Base-by-base conservation (phyloP, 495 filamentous ascomycete genomes). In the Penicillium coffeae region DNA sequence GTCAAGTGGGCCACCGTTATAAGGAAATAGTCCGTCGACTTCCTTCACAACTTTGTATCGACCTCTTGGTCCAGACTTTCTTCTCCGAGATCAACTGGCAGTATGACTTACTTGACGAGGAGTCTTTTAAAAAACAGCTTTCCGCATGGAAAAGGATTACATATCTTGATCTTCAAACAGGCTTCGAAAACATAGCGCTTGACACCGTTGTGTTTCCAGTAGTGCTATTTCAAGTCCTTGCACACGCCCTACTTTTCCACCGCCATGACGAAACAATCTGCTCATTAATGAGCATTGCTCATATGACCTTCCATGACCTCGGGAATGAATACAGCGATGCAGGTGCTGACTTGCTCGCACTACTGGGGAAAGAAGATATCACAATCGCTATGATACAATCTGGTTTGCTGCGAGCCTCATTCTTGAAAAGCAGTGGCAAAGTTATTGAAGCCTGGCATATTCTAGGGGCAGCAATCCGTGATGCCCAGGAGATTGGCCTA, bases 401-500 rank as follows among this genome's bases (percentile, higher is more conserved):
- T 22, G 81, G 80, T 25, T 83, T 82, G 25, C 48, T 56, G 36
- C 36, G 65, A 34, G 60, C 61, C 20, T 61, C 59, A 8, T 69
- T 65, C 45, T 45, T 69, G 44, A 69, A 69, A 55, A 67, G 62
- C 36, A 65, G 62, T 21, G 65, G 65, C 3, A 55, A 56, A 39
- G 64, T 65, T 8, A 47, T 68, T 44, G 59, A 63, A 56, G 66
- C 56, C 59, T 85, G 81, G 82, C 80, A 85, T 64, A 70, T 72
- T 12, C 68, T 85, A 15, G 79, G 77, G 13, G 63, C 70, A 21
- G 67, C 72, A 8, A 84, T 84, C 41, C 64, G 79, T 34, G 82
- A 85, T 60, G 82, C 76, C 7, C 80, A 83, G 58, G 81, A 83
- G 50, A 78, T 85, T 42, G 82, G 80, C 19, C 54, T 85, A 33